Evolutionary conservation across 108 stramenopile genomes (phyloP), one percentile per base, ranked within the genome.

Genomic region (Skeletonema potamos): DNA sequence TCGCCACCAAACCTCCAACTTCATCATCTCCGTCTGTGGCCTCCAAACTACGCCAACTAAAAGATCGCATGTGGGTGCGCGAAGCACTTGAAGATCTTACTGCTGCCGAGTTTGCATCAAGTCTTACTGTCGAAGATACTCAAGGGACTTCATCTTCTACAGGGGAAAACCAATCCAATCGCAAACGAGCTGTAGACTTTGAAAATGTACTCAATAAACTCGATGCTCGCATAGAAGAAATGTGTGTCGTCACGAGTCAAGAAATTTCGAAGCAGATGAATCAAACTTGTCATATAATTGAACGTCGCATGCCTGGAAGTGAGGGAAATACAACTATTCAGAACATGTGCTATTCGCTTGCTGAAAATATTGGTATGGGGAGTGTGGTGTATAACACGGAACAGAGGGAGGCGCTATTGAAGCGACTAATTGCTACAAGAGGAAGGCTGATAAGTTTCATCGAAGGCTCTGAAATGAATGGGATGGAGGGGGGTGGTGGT

Each of bases 21-120:
- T 17, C 43, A 0, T 44, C 43, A 15, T 1, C 43, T 0, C 43
- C 48, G 4, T 48, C 48, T 0, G 18, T 8, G 20, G 48, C 48
- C 32, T 77, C 79, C 73, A 87, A 85, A 66, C 85, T 95, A 32
- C 86, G 87, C 43, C 73, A 77, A 58, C 80, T 95, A 65, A 89
- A 91, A 68, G 95, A 96, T 71, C 70, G 89, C 20, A 92, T 96
- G 90, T 96, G 95, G 95, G 77, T 92, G 1, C 87, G 91, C 13
- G 92, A 93, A 74, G 75, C 89, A 8, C 72, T 91, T 26, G 92
- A 96, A 68, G 92, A 93, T 72, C 65, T 93, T 60, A 93, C 95
- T 44, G 84, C 90, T 0, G 90, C 92, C n/a, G 94, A 96, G 77
- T 92, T 96, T 74, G 90, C 91, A 33, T 79, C 73, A 28, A 82